phyloP scores from a whole-genome alignment of 768 basidiomycete species.

The Amyloporia xantha region DNA sequence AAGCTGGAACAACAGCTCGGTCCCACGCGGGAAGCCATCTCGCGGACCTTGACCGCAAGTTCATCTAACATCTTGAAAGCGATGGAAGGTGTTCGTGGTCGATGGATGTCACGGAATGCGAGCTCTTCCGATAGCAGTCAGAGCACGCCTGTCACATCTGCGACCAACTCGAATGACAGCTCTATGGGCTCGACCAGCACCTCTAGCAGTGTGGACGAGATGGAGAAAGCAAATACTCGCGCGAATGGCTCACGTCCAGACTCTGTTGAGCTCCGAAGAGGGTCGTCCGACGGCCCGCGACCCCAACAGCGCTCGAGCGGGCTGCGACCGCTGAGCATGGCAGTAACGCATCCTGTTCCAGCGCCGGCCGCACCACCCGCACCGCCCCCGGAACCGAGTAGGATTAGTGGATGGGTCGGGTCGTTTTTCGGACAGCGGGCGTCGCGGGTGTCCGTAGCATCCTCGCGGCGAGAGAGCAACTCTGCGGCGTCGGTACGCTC shows the following conservation, averaged over 20 bases:
- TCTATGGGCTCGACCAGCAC: constrained; percentile 6
- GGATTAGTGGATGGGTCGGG: constrained; percentile 40
- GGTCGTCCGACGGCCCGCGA: not conserved
- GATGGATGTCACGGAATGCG: constrained; percentile 46
- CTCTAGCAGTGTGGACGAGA: constrained; percentile 10
- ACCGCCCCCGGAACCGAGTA: not conserved
- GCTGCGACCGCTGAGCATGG: constrained; percentile 25
- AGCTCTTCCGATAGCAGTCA: constrained; percentile 1
- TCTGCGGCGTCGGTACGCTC: constrained; percentile 9
- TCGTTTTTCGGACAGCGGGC: constrained; percentile 40
- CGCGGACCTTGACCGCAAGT: constrained; percentile 64
- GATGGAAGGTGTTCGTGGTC: constrained; percentile 79
- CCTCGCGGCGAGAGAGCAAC: constrained; percentile 1
- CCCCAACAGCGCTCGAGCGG: constrained; percentile 8
- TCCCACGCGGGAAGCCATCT: constrained; percentile 85
- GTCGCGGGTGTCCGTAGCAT: constrained; percentile 27
- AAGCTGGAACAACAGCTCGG: constrained; percentile 91
- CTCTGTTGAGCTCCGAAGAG: constrained; percentile 3
- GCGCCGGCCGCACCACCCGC: constrained; percentile 22
- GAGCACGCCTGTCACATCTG: constrained; percentile 1
- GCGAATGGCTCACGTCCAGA: constrained; percentile 8
- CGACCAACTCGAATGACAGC: constrained; percentile 1
- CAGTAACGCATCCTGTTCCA: constrained; percentile 19
- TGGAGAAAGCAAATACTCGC: constrained; percentile 11
- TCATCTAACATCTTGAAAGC: constrained; percentile 84